Percentiles rank a stretch among this genome's conserved stretches.
Conservation (phyloP, 1,139 yeast species). For the Candida labiduridarum region DNA sequence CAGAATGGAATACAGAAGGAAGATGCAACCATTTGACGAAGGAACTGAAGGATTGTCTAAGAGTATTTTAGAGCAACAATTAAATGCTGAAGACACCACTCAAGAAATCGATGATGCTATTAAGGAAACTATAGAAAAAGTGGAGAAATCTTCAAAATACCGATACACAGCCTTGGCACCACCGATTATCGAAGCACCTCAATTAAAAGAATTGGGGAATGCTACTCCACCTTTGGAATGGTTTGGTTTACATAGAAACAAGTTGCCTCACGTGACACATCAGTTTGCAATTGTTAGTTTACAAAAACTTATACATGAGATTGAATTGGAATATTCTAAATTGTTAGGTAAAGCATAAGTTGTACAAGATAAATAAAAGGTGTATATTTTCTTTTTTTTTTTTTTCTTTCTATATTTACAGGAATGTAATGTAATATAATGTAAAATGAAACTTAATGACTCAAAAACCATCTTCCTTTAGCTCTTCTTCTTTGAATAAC, state of each 20-base stretch:
- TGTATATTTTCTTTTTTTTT: not conserved
- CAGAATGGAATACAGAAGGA: conserved; percentile 33
- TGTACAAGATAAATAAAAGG: not conserved
- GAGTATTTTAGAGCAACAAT: conserved; percentile 18
- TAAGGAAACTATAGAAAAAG: conserved; percentile 63
- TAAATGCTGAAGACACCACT: conserved; percentile 31
- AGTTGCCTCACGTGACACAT: conserved; percentile 85
- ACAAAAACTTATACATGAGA: conserved; percentile 70
- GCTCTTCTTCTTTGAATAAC: conserved; percentile 76
- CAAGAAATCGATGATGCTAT: conserved; percentile 48
- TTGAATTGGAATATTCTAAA: conserved; percentile 54
- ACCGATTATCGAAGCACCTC: conserved; percentile 88
- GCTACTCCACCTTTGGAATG: conserved; percentile 98
- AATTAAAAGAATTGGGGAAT: conserved; percentile 85
- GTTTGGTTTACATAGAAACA: conserved; percentile 90
- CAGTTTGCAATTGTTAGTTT: conserved; percentile 73
- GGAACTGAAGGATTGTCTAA: conserved; percentile 11
- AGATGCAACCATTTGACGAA: conserved; percentile 17
- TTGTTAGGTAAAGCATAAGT: conserved; percentile 41
- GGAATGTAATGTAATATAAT: not conserved
- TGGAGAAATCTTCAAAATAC: conserved; percentile 61
- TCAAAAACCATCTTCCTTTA: conserved; percentile 92
- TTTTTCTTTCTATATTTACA: conserved; percentile 12
- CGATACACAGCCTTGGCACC: conserved; percentile 67
- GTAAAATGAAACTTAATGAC: conserved; percentile 50